Percentiles rank a stretch among this genome's conserved stretches.
These are phyloP conservation scores for Colletotrichum tropicale DNA, from an alignment of 2,329 filamentous ascomycete genomes.

Conservation along the genomic window DNA sequence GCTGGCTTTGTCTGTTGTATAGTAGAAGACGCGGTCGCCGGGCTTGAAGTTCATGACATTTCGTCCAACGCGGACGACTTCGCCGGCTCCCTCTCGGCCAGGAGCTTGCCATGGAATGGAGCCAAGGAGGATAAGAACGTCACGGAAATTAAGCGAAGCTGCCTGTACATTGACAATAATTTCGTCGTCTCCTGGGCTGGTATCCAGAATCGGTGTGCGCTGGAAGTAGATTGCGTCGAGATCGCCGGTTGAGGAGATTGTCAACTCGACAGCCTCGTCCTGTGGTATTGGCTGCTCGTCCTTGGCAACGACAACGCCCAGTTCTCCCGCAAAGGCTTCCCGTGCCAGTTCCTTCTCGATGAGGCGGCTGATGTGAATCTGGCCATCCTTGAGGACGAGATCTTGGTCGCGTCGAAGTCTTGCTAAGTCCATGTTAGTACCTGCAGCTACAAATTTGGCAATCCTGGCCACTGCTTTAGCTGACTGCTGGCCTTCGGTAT, in stretches of 20 bases:
- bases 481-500: not conserved
- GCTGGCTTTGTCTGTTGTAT: conserved; percentile 4
- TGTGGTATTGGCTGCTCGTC: not conserved
- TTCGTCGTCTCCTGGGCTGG: conserved; percentile 18
- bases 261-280: conserved; percentile 25
- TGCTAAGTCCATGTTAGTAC: not conserved
- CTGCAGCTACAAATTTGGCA: not conserved
- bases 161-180: conserved; percentile 23
- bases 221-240: conserved; percentile 28
- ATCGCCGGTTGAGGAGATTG: conserved; percentile 25
- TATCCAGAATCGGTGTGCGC: conserved; percentile 11
- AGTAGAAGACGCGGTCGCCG: conserved; percentile 20
- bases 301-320: not conserved
- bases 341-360: not conserved
- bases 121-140: not conserved
- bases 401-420: not conserved
- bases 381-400: not conserved
- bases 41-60: conserved; percentile 29
- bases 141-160: conserved; percentile 33
- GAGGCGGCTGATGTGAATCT: not conserved
- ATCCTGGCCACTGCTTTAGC: not conserved
- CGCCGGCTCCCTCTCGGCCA: conserved; percentile 33
- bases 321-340: not conserved
- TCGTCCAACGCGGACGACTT: conserved; percentile 31
- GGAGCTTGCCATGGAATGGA: conserved; percentile 23